These are phyloP conservation scores for Diaporthe sp. DNA, from an alignment of 2,329 filamentous ascomycete genomes.

Conservation along the genomic window DNA sequence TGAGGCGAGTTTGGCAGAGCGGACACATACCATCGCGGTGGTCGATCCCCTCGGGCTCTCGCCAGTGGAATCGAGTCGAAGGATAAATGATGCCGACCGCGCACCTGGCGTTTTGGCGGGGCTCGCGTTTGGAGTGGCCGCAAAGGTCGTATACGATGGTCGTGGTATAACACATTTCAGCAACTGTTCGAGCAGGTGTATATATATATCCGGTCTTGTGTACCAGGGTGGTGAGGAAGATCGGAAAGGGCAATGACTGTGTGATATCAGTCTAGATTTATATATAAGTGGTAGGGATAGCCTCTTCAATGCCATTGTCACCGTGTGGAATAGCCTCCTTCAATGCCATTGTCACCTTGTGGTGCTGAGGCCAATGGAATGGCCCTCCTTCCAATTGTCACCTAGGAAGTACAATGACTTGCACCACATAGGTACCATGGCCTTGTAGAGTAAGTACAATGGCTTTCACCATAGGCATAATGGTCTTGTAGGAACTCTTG, in stretches of 20 bases:
- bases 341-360: neutral
- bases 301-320: too few relatives aligned
- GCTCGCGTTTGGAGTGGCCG: neutral
- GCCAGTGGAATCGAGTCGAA: neutral
- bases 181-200: too few relatives aligned
- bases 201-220: neutral
- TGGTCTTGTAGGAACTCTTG: too few relatives aligned
- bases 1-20: neutral
- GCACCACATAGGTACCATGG: too few relatives aligned
- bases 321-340: too few relatives aligned
- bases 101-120: neutral
- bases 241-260: neutral
- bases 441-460: neutral
- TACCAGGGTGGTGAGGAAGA: neutral
- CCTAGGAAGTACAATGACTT: neutral
- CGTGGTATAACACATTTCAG: conserved; percentile 3
- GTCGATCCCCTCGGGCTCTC: neutral
- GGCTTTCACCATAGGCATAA: too few relatives aligned
- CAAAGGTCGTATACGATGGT: neutral
- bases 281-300: neutral
- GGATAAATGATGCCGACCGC: neutral
- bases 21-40: neutral
- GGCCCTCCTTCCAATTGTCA: neutral
- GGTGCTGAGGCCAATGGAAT: neutral
- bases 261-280: neutral